Conservation (phyloP, 2,329 filamentous ascomycete species). For the Claviceps paspali region DNA sequence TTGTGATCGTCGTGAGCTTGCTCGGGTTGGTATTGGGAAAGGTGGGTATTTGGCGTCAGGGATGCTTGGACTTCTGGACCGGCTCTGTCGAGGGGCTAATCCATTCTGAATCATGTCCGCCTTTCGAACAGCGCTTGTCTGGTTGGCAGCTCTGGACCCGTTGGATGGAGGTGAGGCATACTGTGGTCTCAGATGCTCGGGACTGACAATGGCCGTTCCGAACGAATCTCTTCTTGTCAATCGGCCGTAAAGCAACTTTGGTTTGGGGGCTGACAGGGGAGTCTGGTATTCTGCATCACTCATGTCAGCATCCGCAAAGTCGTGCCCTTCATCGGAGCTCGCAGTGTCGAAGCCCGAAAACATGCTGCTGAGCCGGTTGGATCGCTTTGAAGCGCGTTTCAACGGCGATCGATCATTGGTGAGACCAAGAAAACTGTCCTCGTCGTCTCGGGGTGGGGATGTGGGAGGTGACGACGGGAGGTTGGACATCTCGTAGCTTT, state of each 20-base stretch:
- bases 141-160: constrained; percentile 28
- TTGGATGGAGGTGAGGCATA: constrained; percentile 11
- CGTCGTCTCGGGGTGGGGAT: constrained; percentile 21
- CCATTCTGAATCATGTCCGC: constrained; percentile 70
- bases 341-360: constrained; percentile 69
- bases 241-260: constrained; percentile 24
- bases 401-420: constrained; percentile 62
- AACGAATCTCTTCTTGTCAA: constrained; percentile 27
- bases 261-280: constrained; percentile 47
- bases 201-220: constrained; percentile 18
- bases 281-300: constrained; percentile 56
- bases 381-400: constrained; percentile 41
- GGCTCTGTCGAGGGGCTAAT: constrained; percentile 50
- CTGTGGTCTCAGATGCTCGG: constrained; percentile 12
- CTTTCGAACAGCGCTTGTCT: constrained; percentile 49
- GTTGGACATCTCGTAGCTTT: constrained; percentile 30
- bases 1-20: constrained; percentile 66
- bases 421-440: constrained; percentile 60
- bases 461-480: constrained; percentile 32
- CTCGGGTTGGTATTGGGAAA: constrained; percentile 79
- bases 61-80: constrained; percentile 50
- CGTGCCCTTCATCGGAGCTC: constrained; percentile 51
- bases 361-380: constrained; percentile 66
- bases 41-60: constrained; percentile 53
- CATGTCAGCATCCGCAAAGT: constrained; percentile 43